phyloP scores from a whole-genome alignment of 2,329 filamentous ascomycete genomes.

The Penicillium sp. region DNA sequence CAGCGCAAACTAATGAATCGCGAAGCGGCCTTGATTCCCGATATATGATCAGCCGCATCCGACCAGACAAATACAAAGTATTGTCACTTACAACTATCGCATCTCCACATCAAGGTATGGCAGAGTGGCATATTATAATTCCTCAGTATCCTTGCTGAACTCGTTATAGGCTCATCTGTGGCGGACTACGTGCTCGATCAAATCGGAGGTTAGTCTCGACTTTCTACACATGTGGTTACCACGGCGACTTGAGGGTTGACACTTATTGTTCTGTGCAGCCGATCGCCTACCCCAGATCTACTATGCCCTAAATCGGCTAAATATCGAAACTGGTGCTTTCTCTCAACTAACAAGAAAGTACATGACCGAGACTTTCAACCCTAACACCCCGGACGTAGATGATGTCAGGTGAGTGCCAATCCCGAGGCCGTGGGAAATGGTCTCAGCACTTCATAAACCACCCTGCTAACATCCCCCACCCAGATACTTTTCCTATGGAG shows the following conservation, averaged over 20 bases:
- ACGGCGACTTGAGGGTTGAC: neutral
- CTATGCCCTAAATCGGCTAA: conserved; percentile 52
- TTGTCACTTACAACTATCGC: conserved; percentile 63
- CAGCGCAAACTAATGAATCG: conserved; percentile 11
- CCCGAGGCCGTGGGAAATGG: neutral
- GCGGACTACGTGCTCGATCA: conserved; percentile 59
- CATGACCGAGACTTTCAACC: conserved; percentile 58
- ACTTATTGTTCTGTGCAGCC: conserved; percentile 37
- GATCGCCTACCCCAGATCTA: conserved; percentile 54
- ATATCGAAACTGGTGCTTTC: conserved; percentile 58
- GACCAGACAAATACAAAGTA: conserved; percentile 67
- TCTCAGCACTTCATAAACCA: neutral
- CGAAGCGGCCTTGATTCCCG: conserved; percentile 59
- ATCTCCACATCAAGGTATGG: conserved; percentile 54
- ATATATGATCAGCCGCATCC: conserved; percentile 60
- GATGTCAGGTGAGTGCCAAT: conserved; percentile 44
- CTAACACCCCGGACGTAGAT: conserved; percentile 53
- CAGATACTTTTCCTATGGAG: conserved; percentile 62
- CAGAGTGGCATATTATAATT: too few species aligned
- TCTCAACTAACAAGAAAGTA: conserved; percentile 58
- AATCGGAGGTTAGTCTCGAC: conserved; percentile 49
- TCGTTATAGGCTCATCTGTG: conserved; percentile 51
- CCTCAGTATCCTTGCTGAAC: conserved; percentile 11
- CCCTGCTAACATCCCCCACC: conserved; percentile 15
- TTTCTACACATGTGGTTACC: conserved; percentile 1